Conservation (phyloP, 306 rosid genomes). For the Calophaca sinica region DNA sequence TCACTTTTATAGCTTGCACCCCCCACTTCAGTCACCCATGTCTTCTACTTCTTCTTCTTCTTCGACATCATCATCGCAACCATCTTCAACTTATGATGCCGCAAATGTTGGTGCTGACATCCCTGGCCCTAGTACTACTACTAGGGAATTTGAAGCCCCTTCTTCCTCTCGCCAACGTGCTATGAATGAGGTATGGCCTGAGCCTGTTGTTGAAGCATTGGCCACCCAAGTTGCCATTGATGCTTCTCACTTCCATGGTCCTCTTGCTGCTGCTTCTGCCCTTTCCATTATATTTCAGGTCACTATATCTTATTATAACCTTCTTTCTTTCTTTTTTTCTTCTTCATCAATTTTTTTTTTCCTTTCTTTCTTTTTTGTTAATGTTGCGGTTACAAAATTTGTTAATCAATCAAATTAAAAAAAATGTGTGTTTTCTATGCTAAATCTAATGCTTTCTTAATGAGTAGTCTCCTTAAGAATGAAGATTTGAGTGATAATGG, state of each 20-base stretch:
- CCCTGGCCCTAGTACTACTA: constrained; percentile 51
- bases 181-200: constrained; percentile 72
- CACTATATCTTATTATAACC: background rate
- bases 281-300: constrained; percentile 84
- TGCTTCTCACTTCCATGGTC: constrained; percentile 63
- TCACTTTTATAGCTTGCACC: constrained; percentile 35
- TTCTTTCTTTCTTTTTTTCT: background rate
- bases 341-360: too few species aligned
- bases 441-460: too few species aligned
- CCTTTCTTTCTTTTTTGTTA: too few species aligned
- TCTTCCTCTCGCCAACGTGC: constrained; percentile 81
- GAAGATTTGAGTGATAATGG: background rate
- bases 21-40: constrained; percentile 50
- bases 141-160: constrained; percentile 56
- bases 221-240: constrained; percentile 78
- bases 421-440: too few species aligned
- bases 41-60: constrained; percentile 58
- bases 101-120: constrained; percentile 40
- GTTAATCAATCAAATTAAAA: too few species aligned
- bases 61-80: constrained; percentile 47
- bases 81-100: constrained; percentile 48
- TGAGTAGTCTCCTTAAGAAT: too few species aligned
- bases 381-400: too few species aligned
- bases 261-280: constrained; percentile 73
- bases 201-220: constrained; percentile 66